Base-by-base conservation (phyloP, 306 rosid genomes). In the Pterocarpus macrocarpus region DNA sequence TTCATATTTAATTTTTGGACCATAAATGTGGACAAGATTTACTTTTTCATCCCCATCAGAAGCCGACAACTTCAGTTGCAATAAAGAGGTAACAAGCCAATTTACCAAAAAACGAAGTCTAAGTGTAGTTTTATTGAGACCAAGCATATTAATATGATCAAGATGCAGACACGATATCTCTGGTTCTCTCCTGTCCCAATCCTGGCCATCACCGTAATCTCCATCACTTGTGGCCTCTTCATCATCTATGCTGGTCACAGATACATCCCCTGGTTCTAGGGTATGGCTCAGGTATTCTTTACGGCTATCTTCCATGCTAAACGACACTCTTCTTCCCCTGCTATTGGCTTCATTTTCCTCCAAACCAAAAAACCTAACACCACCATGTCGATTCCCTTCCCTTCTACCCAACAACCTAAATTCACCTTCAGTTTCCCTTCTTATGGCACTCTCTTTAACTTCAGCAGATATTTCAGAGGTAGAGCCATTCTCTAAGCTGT, bases 361-460 rank as follows among this genome's bases (percentile, higher is more conserved):
- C 87, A 90, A 83, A 78, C 94, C 94, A 32, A 91, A 87, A 66
- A 95, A 61, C 83, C 98, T 91, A 78, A 91, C 90, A 75, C 91
- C 95, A 53, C 80, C 83, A 85, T 74, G 84, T 71, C 85, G 89
- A 77, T 87, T 88, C 78, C 94, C 95, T 79, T 86, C 98, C 70
- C 98, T 86, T 80, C 97, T 80, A 83, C 93, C 98, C 85, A 95
- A 70, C 91, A 95, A 76, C 87, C 98, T 88, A 77, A 89, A 92
- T 49, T 95, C 97, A 65, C 98, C 97, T 87, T 95, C 98, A 41
- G 98, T 95, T 90, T 95, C 98, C 79, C 98, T 89, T 83, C 97
- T 84, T 81, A 95, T 95, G 69, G 98, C 98, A 59, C 95, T 95
- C 87, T 95, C 97, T 74, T 93, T 92, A 41, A 90, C 41, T 69